phyloP scores from a whole-genome alignment of 345 rosid species.

The Aquilaria malaccensis region DNA sequence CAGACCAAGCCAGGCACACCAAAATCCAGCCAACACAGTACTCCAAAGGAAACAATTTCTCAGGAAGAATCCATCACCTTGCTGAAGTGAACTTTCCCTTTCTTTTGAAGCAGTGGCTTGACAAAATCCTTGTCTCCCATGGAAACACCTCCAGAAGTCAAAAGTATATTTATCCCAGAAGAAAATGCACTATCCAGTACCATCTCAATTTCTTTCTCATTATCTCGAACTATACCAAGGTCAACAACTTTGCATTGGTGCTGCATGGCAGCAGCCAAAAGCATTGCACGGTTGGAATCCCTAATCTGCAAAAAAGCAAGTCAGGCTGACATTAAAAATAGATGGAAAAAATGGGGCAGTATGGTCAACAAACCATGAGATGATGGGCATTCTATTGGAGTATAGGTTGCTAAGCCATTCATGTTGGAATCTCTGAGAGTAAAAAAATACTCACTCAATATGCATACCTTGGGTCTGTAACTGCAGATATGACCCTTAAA shows the following conservation, averaged over 20 bases:
- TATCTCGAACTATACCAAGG: conserved; percentile 80
- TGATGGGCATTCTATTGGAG: too few species aligned
- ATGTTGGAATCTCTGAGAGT: too few species aligned
- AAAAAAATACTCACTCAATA: too few species aligned
- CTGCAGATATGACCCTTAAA: too few species aligned
- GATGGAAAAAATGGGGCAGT: too few species aligned
- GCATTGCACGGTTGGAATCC: conserved; percentile 92
- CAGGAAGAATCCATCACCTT: conserved; percentile 41
- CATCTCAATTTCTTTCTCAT: conserved; percentile 60
- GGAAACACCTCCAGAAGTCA: conserved; percentile 97
- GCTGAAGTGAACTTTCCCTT: conserved; percentile 61
- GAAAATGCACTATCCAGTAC: conserved; percentile 52
- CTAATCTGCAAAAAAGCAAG: conserved; percentile 57
- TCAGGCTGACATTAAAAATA: not conserved
- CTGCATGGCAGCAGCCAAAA: conserved; percentile 75
- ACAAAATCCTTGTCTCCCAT: conserved; percentile 97
- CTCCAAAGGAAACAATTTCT: not conserved
- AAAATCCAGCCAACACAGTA: too few species aligned
- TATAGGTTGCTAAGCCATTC: too few species aligned
- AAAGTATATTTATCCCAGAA: conserved; percentile 64
- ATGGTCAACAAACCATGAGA: too few species aligned
- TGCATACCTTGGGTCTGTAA: too few species aligned
- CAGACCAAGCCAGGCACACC: too few species aligned
- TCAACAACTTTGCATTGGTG: conserved; percentile 75
- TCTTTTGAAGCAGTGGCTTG: conserved; percentile 73